Evolutionary conservation across 306 rosid species (phyloP).

Genomic region (Abrus pulchellus): DNA sequence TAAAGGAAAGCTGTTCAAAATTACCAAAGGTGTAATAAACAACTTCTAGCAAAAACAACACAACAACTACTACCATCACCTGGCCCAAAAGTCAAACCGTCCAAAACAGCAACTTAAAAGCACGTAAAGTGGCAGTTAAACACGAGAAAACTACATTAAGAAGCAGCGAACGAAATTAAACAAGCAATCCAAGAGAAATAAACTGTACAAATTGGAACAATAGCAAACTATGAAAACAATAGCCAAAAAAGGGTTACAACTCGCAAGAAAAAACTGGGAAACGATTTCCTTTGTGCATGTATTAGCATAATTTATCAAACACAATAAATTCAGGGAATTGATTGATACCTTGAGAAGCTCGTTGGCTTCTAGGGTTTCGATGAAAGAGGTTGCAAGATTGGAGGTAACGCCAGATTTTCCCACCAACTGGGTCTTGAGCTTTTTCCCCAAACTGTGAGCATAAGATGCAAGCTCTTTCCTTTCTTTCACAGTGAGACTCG

Average conservation of each 20-base stretch:
- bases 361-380: slow-evolving; percentile 87
- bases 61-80: slow-evolving; percentile 4
- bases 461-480: slow-evolving; percentile 86
- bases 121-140: neutral
- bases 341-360: slow-evolving; percentile 89
- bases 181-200: slow-evolving; percentile 26
- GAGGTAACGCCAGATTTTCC: slow-evolving; percentile 89
- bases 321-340: neutral
- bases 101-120: slow-evolving; percentile 10
- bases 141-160: slow-evolving; percentile 6
- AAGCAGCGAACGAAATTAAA: slow-evolving; percentile 2
- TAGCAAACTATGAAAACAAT: slow-evolving; percentile 10
- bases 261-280: neutral
- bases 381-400: slow-evolving; percentile 74
- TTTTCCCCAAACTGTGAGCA: slow-evolving; percentile 91
- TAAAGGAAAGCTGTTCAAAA: neutral
- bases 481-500: slow-evolving; percentile 76
- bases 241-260: neutral
- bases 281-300: neutral
- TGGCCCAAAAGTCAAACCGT: neutral
- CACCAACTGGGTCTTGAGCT: slow-evolving; percentile 88
- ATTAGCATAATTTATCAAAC: slow-evolving; percentile 12
- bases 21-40: neutral
- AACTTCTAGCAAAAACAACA: neutral
- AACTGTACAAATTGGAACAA: neutral